Base-by-base conservation (phyloP, 768 basidiomycete species). In the Boletus sp. region DNA sequence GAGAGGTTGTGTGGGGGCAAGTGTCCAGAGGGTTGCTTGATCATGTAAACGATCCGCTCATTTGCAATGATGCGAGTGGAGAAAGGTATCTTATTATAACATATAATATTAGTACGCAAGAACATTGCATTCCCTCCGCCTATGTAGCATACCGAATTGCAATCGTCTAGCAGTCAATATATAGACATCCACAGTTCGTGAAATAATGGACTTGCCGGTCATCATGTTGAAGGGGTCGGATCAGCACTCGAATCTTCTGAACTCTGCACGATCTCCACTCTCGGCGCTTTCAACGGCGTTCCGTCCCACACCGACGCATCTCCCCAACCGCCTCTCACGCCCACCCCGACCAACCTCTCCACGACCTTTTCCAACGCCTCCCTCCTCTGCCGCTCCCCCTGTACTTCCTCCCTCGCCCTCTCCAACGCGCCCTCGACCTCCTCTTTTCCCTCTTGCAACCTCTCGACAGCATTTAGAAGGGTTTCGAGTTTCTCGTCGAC, bases 401-500 rank as follows among this genome's bases (percentile, higher is more conserved):
- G 65, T 15, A 67, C 44, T 9, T 80, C 80, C 35, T 79, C 78
- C 50, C 83, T 81, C 58, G 80, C 74, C 44, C 63, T 64, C 47
- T 60, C 64, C n/a, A 86, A 58, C 18, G 63, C 64, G 15, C 79
- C 76, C 12, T 88, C 68, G n/a, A 76, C 70, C 29, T 70, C 69
- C 12, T 66, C 71, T 4, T 85, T 68, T 6, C 75, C 70, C 24
- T 70, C 68, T 15, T 74, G 73, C 29, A 92, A 65, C 20, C 78
- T 78, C 44, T 73, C 65, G 2, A 92, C 65, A 4, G 73, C 72
- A 7, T 65, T 71, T 14, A 75, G 73, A 2, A 92, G 77, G 1
- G 78, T 77, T 5, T 90, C 88, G 29, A 92, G 75, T 54, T 81
- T 77, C 51, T 92, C 90, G 58, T 89, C 84, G 8, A 93, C 85